phyloP scores from a whole-genome alignment of 1,284 basidiomycete species.

The Ustilago loliicola region DNA sequence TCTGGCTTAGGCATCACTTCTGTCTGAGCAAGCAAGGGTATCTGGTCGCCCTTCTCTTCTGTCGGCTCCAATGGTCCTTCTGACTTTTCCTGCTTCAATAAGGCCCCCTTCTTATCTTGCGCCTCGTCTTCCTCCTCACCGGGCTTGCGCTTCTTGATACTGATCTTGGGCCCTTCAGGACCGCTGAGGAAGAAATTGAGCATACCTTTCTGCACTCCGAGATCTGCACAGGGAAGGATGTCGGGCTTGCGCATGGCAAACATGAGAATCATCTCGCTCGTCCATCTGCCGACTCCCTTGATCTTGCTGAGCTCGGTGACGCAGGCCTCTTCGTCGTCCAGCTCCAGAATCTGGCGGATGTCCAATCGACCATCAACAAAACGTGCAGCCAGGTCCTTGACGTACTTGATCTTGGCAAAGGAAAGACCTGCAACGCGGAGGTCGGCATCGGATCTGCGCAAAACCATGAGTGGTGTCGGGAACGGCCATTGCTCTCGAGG shows the following conservation, averaged over 20 bases:
- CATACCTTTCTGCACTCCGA: conserved; percentile 69
- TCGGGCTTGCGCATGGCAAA: conserved; percentile 67
- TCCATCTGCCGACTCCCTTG: conserved; percentile 69
- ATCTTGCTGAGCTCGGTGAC: conserved; percentile 60
- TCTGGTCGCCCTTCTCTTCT: conserved; percentile 28
- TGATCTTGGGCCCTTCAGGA: conserved; percentile 50
- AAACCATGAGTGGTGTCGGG: conserved; percentile 61
- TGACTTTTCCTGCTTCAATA: conserved; percentile 14
- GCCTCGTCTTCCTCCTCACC: conserved; percentile 38
- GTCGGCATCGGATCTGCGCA: conserved; percentile 53
- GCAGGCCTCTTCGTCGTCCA: conserved; percentile 61
- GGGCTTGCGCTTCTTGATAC: conserved; percentile 55
- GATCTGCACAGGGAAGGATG: conserved; percentile 65
- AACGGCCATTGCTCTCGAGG: conserved; percentile 64
- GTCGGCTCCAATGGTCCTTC: conserved; percentile 31
- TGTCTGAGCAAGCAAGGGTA: conserved; percentile 33
- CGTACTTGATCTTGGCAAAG: conserved; percentile 65
- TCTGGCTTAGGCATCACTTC: conserved; percentile 44
- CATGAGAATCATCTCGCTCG: conserved; percentile 69
- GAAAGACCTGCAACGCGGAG: conserved; percentile 64
- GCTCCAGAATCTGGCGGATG: conserved; percentile 54
- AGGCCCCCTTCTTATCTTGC: conserved; percentile 5
- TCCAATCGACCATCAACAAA: conserved; percentile 66
- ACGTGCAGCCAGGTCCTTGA: conserved; percentile 61
- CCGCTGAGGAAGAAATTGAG: conserved; percentile 61